A percentile compares a stretch with the other conserved stretches of the same genome.
Conservation (phyloP, 106 monocot species). For the Allium sativum region DNA sequence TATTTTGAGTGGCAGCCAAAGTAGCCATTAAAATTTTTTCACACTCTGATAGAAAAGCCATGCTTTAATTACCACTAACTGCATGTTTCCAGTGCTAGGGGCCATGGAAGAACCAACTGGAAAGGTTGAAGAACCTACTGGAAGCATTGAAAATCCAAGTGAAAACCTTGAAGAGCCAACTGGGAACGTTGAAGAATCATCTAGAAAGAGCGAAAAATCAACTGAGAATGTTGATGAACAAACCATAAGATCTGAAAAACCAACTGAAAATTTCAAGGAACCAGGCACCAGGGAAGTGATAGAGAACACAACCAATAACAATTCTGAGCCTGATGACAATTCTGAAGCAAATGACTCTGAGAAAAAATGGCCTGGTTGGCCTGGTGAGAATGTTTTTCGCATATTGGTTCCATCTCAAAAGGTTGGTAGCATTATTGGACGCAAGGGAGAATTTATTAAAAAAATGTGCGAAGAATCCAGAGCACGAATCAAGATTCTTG, state of each 20-base stretch:
- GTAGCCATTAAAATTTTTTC: too few species aligned
- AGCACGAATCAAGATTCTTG: constrained; percentile 88
- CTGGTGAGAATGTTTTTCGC: constrained; percentile 83
- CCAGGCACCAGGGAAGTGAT: constrained; percentile 7
- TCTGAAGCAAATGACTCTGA: constrained; percentile 25
- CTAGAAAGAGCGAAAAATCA: too few species aligned
- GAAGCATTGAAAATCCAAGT: too few species aligned
- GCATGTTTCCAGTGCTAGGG: too few species aligned
- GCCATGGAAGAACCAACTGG: too few species aligned
- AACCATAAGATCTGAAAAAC: background rate
- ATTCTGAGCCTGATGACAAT: constrained; percentile 12
- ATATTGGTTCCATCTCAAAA: constrained; percentile 76
- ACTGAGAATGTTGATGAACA: too few species aligned
- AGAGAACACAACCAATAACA: constrained; percentile 11
- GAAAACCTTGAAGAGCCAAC: too few species aligned
- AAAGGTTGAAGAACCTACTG: too few species aligned
- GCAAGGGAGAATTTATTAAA: constrained; percentile 85
- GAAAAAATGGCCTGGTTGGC: constrained; percentile 94
- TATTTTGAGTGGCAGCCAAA: too few species aligned
- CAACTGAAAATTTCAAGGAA: constrained; percentile 16
- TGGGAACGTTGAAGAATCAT: too few species aligned
- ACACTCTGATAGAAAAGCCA: too few species aligned
- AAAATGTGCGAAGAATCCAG: constrained; percentile 88
- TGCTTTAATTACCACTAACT: too few species aligned
- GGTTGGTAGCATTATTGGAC: constrained; percentile 82